Conservation (phyloP, 345 rosid species). For the Eucalyptus curtisii region DNA sequence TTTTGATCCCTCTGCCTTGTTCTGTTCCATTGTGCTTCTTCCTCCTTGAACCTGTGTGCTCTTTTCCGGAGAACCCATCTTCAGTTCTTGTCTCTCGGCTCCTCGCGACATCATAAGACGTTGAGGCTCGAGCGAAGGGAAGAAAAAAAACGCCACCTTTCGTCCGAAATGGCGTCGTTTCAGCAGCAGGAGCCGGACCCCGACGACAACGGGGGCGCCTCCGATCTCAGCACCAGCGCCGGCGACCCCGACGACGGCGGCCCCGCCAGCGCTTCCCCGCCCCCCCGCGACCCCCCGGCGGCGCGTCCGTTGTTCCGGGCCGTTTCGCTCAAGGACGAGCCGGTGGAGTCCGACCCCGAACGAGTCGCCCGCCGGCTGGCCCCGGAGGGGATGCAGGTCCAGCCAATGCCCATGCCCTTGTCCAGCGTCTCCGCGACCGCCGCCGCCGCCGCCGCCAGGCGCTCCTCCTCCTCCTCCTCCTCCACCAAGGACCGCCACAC, state of each 20-base stretch:
- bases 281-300: neutral
- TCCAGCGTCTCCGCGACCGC: neutral
- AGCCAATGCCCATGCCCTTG: neutral
- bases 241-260: constrained; percentile 1
- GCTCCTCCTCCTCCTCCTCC: neutral
- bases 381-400: constrained; percentile 7
- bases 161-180: neutral
- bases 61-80: neutral
- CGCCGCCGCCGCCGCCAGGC: neutral
- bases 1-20: neutral
- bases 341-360: constrained; percentile 12
- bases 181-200: neutral
- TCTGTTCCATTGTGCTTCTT: neutral
- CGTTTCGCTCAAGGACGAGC: constrained; percentile 27
- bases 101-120: neutral
- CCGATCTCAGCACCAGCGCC: constrained; percentile 30
- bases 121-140: neutral
- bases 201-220: constrained; percentile 13
- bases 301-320: constrained; percentile 3
- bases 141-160: neutral
- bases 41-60: neutral
- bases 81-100: neutral
- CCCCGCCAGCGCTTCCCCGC: neutral
- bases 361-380: neutral
- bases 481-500: constrained; percentile 51